These are phyloP conservation scores for Cyberlindnera mycetangii DNA, from an alignment of 805 yeast species.

Conservation along the genomic window DNA sequence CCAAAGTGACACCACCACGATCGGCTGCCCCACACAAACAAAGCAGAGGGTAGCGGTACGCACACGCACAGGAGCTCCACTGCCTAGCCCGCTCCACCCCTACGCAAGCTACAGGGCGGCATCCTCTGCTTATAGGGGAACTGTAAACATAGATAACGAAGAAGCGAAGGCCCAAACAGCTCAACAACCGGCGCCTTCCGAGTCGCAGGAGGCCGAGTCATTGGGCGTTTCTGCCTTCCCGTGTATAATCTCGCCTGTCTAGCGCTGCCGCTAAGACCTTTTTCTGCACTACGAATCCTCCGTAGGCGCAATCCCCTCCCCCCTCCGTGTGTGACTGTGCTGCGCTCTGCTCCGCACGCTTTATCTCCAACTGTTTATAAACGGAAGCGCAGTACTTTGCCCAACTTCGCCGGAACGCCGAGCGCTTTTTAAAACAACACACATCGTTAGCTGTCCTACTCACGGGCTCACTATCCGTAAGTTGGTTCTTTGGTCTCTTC, in stretches of 20 bases:
- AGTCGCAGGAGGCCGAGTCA: background rate
- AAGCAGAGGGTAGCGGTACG: background rate
- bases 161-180: background rate
- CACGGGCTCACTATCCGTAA: background rate
- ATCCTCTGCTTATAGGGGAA: too few relatives aligned
- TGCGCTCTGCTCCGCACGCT: slow-evolving; percentile 1
- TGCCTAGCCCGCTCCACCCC: background rate
- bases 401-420: background rate
- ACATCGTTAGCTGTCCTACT: background rate
- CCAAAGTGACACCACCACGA: slow-evolving; percentile 1
- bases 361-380: background rate
- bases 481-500: too few relatives aligned
- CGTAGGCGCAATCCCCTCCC: background rate
- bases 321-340: background rate
- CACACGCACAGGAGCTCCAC: slow-evolving; percentile 11
- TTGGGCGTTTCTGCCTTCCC: background rate
- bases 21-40: slow-evolving; percentile 10
- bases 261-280: too few relatives aligned
- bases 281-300: background rate
- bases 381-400: background rate
- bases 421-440: background rate
- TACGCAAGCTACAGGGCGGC: too few relatives aligned
- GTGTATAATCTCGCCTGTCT: too few relatives aligned
- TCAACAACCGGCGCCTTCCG: background rate
- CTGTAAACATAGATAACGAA: background rate